These are phyloP conservation scores for Clonostachys rhizophaga DNA, from an alignment of 2,329 filamentous ascomycete genomes.

Conservation along the genomic window DNA sequence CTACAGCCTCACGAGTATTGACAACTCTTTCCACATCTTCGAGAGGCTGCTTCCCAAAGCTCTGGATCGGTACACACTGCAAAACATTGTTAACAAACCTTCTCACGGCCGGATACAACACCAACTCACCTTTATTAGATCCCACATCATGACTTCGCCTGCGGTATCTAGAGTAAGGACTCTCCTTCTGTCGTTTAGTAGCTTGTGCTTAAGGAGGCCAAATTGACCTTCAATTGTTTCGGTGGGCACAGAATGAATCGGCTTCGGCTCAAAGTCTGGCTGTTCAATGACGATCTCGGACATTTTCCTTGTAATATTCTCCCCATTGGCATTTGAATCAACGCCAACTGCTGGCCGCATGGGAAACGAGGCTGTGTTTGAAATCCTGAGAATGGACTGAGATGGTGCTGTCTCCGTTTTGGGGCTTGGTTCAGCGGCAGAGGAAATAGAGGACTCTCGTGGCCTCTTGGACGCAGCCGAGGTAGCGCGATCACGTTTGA, in stretches of 20 bases:
- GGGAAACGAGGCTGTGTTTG: constrained; percentile 77
- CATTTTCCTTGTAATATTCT: constrained; percentile 25
- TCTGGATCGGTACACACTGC: constrained; percentile 79
- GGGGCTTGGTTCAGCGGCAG: not conserved
- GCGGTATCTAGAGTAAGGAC: constrained; percentile 92
- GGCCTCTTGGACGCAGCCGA: constrained; percentile 35
- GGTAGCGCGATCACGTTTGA: constrained; percentile 40
- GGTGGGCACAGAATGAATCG: constrained; percentile 63
- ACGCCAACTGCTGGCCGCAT: constrained; percentile 45
- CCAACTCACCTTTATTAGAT: constrained; percentile 71
- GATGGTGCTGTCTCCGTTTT: constrained; percentile 19
- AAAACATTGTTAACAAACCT: not conserved
- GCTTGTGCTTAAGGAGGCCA: constrained; percentile 86
- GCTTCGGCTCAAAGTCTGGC: constrained; percentile 36
- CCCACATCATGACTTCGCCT: constrained; percentile 92
- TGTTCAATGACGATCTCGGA: constrained; percentile 21
- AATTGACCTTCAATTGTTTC: constrained; percentile 94
- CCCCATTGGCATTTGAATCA: constrained; percentile 33
- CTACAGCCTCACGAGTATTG: constrained; percentile 83
- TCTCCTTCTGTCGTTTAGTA: constrained; percentile 85
- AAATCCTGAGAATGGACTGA: constrained; percentile 75
- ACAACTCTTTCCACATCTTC: constrained; percentile 86
- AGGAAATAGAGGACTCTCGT: constrained; percentile 51
- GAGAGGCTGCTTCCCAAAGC: constrained; percentile 90
- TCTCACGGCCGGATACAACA: not conserved